Conservation (phyloP, 2,329 filamentous ascomycete species). For the Cercospora canescens region DNA sequence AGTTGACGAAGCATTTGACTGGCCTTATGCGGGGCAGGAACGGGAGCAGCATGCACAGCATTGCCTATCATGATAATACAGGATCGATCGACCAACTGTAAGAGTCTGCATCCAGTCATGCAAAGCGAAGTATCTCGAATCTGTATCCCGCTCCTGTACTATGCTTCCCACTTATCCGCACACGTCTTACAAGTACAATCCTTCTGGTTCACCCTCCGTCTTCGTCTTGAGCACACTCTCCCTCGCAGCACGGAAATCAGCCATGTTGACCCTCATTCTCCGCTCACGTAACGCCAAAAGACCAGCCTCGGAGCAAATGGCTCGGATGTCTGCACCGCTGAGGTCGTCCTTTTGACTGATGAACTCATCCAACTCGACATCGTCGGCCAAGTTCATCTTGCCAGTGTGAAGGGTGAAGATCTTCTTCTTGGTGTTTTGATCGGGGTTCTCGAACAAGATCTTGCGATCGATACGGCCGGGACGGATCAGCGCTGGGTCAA, state of each 20-base stretch:
- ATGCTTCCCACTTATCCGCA: background rate
- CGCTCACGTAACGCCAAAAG: slow-evolving; percentile 91
- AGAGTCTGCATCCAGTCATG: background rate
- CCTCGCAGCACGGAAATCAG: slow-evolving; percentile 88
- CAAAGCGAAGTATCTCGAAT: background rate
- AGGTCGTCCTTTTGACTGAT: slow-evolving; percentile 98
- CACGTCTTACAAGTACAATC: slow-evolving; percentile 86
- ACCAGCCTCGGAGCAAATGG: slow-evolving; percentile 96
- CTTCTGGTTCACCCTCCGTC: slow-evolving; percentile 97
- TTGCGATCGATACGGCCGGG: slow-evolving; percentile 98
- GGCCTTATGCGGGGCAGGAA: no score
- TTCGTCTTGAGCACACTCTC: slow-evolving; percentile 98
- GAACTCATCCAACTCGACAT: slow-evolving; percentile 98
- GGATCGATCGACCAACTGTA: background rate
- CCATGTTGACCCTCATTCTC: slow-evolving; percentile 98
- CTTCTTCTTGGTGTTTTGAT: slow-evolving; percentile 92
- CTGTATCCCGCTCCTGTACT: background rate
- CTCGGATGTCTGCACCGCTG: slow-evolving; percentile 96
- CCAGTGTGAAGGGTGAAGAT: slow-evolving; percentile 97
- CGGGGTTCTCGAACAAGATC: slow-evolving; percentile 77
- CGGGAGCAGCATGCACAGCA: background rate
- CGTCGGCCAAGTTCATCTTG: slow-evolving; percentile 95
- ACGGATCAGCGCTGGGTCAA: slow-evolving; percentile 93
- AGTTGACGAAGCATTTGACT: no score
- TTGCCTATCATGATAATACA: background rate